phyloP scores from a whole-genome alignment of 83 land plant genomes.

The Picea engelmannii region DNA sequence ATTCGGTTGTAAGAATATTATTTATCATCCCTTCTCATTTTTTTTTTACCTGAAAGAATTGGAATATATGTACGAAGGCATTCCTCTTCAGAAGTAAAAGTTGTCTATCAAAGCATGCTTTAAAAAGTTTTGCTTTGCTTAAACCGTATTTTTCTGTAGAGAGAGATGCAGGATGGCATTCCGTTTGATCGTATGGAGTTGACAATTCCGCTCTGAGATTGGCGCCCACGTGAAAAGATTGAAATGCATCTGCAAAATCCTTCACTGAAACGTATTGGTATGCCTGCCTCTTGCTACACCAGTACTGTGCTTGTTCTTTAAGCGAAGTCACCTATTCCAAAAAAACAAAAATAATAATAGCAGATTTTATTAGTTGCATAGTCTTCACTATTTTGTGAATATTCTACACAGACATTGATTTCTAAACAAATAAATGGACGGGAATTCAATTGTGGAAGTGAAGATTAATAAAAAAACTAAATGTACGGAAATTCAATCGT shows the following conservation, averaged over 20 bases:
- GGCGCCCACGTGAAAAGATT: slow-evolving; percentile 37
- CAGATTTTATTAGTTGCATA: neutral
- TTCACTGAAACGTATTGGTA: slow-evolving; percentile 36
- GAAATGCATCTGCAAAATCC: slow-evolving; percentile 42
- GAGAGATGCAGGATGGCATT: slow-evolving; percentile 47
- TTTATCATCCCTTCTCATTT: too few relatives aligned
- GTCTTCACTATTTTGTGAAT: too few relatives aligned
- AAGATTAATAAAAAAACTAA: too few relatives aligned
- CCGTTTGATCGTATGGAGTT: slow-evolving; percentile 40
- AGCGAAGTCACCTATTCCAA: slow-evolving; percentile 22
- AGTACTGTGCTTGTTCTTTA: slow-evolving; percentile 67
- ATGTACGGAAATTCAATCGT: too few relatives aligned
- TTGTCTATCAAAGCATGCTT: slow-evolving; percentile 50
- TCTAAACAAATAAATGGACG: too few relatives aligned
- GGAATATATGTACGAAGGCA: slow-evolving; percentile 50
- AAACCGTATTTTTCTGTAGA: slow-evolving; percentile 38
- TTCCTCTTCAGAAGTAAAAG: slow-evolving; percentile 51
- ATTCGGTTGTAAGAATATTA: too few relatives aligned
- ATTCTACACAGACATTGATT: too few relatives aligned
- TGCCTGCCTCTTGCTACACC: slow-evolving; percentile 28
- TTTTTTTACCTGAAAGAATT: neutral
- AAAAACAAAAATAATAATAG: too few relatives aligned
- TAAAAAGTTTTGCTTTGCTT: slow-evolving; percentile 36
- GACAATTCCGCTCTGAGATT: slow-evolving; percentile 28
- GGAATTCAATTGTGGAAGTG: too few relatives aligned